Conservation (phyloP, 192 early-diverging fungal genomes). For the Umbelopsis ramanniana region DNA sequence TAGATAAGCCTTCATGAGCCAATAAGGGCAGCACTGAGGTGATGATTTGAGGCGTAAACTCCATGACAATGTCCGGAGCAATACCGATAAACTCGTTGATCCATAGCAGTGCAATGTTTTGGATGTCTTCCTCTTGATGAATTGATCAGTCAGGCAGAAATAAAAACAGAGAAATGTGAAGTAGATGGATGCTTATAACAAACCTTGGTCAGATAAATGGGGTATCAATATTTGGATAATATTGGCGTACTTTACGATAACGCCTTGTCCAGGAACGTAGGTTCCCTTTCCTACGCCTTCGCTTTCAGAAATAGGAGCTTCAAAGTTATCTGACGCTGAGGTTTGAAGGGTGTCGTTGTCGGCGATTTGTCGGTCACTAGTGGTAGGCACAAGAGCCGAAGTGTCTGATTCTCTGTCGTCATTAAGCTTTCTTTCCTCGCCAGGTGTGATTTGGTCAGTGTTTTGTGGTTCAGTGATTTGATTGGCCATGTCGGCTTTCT, state of each 20-base stretch:
- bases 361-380: neutral
- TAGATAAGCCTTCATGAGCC: constrained; percentile 71
- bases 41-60: constrained; percentile 81
- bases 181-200: too few species aligned
- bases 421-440: constrained; percentile 5
- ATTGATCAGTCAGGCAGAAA: constrained; percentile 16
- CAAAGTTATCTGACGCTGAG: neutral
- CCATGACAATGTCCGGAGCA: constrained; percentile 82
- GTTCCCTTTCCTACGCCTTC: constrained; percentile 55
- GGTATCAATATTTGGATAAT: constrained; percentile 86
- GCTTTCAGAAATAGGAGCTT: constrained; percentile 36
- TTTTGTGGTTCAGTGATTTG: neutral
- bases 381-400: neutral
- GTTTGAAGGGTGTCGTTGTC: constrained; percentile 9
- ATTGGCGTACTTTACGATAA: constrained; percentile 81
- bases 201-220: constrained; percentile 71
- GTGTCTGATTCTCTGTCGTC: neutral
- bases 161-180: constrained; percentile 71
- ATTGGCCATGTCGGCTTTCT: neutral
- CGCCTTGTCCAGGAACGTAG: constrained; percentile 79
- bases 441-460: neutral
- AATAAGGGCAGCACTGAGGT: constrained; percentile 86
- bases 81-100: constrained; percentile 87
- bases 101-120: constrained; percentile 91
- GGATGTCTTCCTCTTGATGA: constrained; percentile 79